These are phyloP conservation scores for Trichoderma pleuroti DNA, from an alignment of 2,329 filamentous ascomycete species.

Conservation along the genomic window DNA sequence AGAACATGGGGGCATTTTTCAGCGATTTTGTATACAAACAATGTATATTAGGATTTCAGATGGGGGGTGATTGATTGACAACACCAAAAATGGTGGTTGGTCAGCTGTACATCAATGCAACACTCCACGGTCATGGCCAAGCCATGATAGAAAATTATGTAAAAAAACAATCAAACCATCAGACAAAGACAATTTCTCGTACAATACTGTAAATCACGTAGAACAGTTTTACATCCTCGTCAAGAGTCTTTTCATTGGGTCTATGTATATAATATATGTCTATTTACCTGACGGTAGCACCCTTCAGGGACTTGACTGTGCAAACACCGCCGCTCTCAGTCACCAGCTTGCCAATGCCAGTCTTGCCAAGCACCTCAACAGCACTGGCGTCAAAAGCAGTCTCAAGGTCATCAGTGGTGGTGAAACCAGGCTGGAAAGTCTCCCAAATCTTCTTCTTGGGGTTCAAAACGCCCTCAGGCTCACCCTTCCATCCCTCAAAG, in stretches of 20 bases:
- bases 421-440: conserved; percentile 92
- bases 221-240: neutral
- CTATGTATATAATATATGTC: neutral
- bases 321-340: conserved; percentile 77
- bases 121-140: neutral
- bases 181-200: neutral
- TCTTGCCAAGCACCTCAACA: conserved; percentile 73
- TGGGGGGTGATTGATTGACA: neutral
- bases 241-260: neutral
- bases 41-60: conserved; percentile 8
- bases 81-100: neutral
- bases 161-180: neutral
- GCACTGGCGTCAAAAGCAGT: conserved; percentile 80
- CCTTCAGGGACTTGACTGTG: conserved; percentile 76
- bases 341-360: conserved; percentile 64
- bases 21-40: conserved; percentile 14
- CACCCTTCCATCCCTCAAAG: conserved; percentile 92
- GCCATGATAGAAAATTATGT: neutral
- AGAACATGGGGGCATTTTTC: neutral
- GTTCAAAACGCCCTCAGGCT: conserved; percentile 90
- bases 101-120: neutral
- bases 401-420: conserved; percentile 74
- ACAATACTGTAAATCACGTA: neutral
- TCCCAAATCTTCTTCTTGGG: conserved; percentile 99
- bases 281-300: conserved; percentile 74